Conservation (phyloP, 176 grass and related monocot species). For the Oryza meyeriana region DNA sequence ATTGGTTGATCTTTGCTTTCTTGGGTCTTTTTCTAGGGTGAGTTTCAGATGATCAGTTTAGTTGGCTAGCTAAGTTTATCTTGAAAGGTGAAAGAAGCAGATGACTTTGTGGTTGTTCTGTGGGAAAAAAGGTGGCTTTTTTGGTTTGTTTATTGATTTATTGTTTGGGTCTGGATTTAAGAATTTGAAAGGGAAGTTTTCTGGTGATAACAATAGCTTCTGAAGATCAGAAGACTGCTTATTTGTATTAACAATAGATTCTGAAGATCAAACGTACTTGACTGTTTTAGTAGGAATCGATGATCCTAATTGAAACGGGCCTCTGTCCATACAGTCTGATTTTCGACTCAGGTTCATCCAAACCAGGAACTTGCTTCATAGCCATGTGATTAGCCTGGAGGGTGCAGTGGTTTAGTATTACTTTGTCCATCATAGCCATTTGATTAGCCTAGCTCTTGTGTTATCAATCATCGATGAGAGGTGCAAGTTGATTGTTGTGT, state of each 20-base stretch:
- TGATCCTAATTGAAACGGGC: neutral
- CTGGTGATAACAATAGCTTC: constrained; percentile 6
- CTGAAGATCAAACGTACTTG: neutral
- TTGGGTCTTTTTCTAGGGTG: neutral
- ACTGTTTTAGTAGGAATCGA: neutral
- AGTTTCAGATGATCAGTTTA: neutral
- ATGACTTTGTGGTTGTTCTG: constrained; percentile 4
- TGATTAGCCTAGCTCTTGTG: neutral
- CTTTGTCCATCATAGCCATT: constrained; percentile 14
- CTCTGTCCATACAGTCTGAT: neutral
- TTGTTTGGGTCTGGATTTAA: neutral
- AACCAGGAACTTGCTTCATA: constrained; percentile 16
- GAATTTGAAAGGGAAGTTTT: constrained; percentile 6
- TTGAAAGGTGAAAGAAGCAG: constrained; percentile 14
- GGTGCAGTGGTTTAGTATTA: neutral
- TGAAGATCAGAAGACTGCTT: constrained; percentile 9
- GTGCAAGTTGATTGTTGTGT: neutral
- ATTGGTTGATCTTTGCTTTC: constrained; percentile 10
- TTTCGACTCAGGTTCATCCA: neutral
- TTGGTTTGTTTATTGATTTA: constrained; percentile 29
- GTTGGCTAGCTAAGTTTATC: neutral
- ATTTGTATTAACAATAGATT: constrained; percentile 11
- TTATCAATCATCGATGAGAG: neutral
- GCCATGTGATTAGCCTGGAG: neutral
- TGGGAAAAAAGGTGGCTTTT: constrained; percentile 23